phyloP scores from a whole-genome alignment of 148 eudicot species.

The Chenopodium album region DNA sequence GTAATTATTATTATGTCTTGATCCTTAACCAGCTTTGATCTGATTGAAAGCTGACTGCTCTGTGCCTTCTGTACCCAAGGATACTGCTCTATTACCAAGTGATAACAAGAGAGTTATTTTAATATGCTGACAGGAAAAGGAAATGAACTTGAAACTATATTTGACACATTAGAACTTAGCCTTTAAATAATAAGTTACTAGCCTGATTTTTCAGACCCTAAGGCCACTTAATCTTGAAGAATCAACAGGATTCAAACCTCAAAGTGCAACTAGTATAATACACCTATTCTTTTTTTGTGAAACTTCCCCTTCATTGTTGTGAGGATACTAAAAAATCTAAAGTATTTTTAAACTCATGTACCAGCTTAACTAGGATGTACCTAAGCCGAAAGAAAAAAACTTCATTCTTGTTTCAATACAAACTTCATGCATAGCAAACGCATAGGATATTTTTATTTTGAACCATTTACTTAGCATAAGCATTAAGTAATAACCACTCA shows the following conservation, averaged over 20 bases:
- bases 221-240: no score
- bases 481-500: no score
- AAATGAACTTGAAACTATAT: neutral
- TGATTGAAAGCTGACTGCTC: neutral
- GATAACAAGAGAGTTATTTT: neutral
- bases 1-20: constrained; percentile 40
- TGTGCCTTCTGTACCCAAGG: neutral
- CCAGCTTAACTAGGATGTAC: neutral
- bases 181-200: no score
- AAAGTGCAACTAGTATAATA: neutral
- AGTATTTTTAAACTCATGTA: neutral
- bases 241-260: neutral
- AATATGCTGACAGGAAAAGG: neutral
- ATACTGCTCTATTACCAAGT: neutral
- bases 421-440: neutral
- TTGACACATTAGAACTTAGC: neutral
- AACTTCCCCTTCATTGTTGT: neutral
- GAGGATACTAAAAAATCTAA: neutral
- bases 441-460: no score
- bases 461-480: no score
- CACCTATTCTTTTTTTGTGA: neutral
- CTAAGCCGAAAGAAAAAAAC: neutral
- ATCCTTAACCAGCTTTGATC: constrained; percentile 5
- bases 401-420: neutral
- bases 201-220: no score